Conservation (phyloP, 108 stramenopile genomes). For the Skeletonema costatum region DNA sequence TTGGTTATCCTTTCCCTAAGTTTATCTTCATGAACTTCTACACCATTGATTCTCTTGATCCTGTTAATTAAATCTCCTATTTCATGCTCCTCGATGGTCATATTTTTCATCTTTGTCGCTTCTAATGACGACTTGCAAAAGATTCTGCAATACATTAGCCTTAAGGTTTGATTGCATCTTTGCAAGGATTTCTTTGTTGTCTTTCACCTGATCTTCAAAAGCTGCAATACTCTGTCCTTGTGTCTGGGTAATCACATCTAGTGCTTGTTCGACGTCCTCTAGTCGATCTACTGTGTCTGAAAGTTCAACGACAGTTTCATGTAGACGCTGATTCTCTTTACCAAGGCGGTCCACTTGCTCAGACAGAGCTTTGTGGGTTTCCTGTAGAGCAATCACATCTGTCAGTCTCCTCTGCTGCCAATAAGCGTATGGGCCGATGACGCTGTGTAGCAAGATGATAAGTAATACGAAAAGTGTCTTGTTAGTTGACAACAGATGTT, state of each 20-base stretch:
- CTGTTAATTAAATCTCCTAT: slow-evolving; percentile 43
- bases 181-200: slow-evolving; percentile 50
- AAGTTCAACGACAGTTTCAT: slow-evolving; percentile 40
- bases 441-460: background rate
- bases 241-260: slow-evolving; percentile 47
- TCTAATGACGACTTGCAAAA: slow-evolving; percentile 52
- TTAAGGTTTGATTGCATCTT: slow-evolving; percentile 54
- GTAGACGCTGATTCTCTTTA: slow-evolving; percentile 37
- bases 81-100: slow-evolving; percentile 54
- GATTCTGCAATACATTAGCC: slow-evolving; percentile 53
- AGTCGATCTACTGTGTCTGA: slow-evolving; percentile 45
- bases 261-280: slow-evolving; percentile 41
- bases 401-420: slow-evolving; percentile 45
- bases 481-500: background rate
- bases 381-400: slow-evolving; percentile 46
- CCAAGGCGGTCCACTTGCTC: slow-evolving; percentile 45
- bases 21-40: slow-evolving; percentile 41
- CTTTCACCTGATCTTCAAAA: slow-evolving; percentile 48
- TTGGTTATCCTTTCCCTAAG: slow-evolving; percentile 19
- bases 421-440: slow-evolving; percentile 46
- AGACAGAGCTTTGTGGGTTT: slow-evolving; percentile 43
- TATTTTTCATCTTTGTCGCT: slow-evolving; percentile 51
- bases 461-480: background rate
- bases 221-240: slow-evolving; percentile 47
- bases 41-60: slow-evolving; percentile 51